phyloP scores from a whole-genome alignment of 192 early-diverging fungal genomes.

The Linnemannia zychae region DNA sequence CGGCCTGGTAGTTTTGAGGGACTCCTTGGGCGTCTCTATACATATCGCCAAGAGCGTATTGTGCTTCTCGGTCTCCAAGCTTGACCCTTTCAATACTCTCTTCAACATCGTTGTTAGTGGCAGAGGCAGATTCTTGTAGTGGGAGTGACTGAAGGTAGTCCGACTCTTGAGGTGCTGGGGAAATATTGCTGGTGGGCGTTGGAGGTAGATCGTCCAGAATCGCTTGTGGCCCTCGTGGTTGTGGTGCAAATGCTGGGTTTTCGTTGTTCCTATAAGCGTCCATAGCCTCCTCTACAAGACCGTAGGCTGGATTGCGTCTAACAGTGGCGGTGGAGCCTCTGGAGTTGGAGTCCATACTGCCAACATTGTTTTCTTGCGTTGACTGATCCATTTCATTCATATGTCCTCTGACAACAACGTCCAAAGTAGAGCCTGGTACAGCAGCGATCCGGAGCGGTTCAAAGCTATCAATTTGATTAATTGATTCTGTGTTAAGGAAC shows the following conservation, averaged over 20 bases:
- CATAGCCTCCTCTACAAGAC: too few species aligned
- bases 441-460: not conserved
- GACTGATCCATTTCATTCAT: too few species aligned
- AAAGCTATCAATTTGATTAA: not conserved
- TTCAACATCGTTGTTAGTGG: too few species aligned
- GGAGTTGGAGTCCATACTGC: not conserved
- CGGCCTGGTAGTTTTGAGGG: too few species aligned
- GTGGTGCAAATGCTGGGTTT: not conserved
- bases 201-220: too few species aligned
- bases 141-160: not conserved
- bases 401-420: not conserved
- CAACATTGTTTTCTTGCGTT: not conserved
- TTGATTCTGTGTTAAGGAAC: too few species aligned
- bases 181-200: not conserved
- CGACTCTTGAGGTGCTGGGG: not conserved
- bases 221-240: not conserved
- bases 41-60: not conserved
- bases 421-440: not conserved
- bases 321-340: not conserved
- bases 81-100: not conserved
- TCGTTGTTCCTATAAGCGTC: not conserved
- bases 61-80: not conserved
- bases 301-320: not conserved
- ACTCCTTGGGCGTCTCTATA: too few species aligned
- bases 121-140: not conserved